Base-by-base conservation (phyloP, 2,329 filamentous ascomycete genomes). In the Thielaviopsis ethacetica region DNA sequence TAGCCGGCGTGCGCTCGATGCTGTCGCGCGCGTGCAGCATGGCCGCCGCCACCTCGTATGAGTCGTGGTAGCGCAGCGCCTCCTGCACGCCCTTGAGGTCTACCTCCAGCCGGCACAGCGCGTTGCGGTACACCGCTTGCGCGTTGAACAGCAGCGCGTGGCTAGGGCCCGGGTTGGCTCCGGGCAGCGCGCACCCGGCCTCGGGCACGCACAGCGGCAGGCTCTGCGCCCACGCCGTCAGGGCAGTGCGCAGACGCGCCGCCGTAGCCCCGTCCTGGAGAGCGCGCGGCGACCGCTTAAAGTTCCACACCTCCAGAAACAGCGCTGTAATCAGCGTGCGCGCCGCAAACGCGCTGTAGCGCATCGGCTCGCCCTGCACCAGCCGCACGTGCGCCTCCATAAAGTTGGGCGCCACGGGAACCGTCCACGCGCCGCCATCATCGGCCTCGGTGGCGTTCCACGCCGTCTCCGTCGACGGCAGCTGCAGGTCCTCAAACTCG, bases 221-320 rank as follows among this genome's bases (percentile, higher is more conserved):
- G 84, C 72, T 98, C 93, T 88, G 94, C 76, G 97, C 90, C 93
- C 93, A 98, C n/a, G 91, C 96, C 74, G 97, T 91, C 58, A 98
- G 77, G 56, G 93, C 93, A 57, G 96, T 82, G 60, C 93, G 84
- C 62, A 98, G 85, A 77, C 96, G 97, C 80, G 95, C 97, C 73
- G 97, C 93, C 3, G 91, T 95, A 52, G 97, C 91, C 47, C 97
- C 91, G 68, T 97, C 91, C 72, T 97, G 93, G 49, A 97, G 77
- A 56, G 91, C 91, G 70, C 97, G 91, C n/a, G 91, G 91, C 70
- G 89, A 96, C 68, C 93, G 88, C 80, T 96, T 96, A 75, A 97
- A 89, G 69, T 95, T 95, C 93, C 93, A 98, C 2, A 97, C 91
- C 71, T 97, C 93, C 54, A 98, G 79, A 77, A 97, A 98, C 63